These are phyloP conservation scores for Aplosporella prunicola DNA, from an alignment of 2,329 filamentous ascomycete species.

Conservation along the genomic window DNA sequence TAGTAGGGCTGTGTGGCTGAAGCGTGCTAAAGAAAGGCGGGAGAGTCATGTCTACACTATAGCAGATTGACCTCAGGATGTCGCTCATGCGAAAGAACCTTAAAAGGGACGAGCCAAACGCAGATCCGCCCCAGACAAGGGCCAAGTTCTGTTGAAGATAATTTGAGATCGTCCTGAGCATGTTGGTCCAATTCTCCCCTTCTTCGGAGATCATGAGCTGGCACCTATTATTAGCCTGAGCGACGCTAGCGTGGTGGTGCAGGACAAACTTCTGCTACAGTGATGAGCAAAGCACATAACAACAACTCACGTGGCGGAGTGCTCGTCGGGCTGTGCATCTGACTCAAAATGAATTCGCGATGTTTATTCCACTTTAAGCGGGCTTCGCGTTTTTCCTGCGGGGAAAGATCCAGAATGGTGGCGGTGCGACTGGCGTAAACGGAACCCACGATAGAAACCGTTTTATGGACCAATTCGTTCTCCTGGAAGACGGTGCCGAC, in stretches of 20 bases:
- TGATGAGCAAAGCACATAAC: no score
- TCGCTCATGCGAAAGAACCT: constrained; percentile 8
- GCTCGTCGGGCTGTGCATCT: no score
- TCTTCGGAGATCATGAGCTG: constrained; percentile 5
- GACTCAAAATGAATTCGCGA: no score
- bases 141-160: constrained; percentile 4
- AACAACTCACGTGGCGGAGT: no score
- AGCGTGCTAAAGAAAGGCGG: neutral
- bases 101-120: constrained; percentile 4
- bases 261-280: no score
- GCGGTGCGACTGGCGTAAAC: constrained; percentile 7
- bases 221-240: neutral
- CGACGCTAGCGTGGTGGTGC: no score
- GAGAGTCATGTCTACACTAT: constrained; percentile 2
- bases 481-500: constrained; percentile 5
- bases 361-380: no score
- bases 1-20: neutral
- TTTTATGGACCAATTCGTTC: constrained; percentile 6
- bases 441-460: constrained; percentile 7
- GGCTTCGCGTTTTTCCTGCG: constrained; percentile 2
- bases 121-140: neutral
- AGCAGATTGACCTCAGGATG: constrained; percentile 4
- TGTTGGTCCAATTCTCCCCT: constrained; percentile 4
- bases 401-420: constrained; percentile 2
- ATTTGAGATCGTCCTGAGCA: neutral